Conservation (phyloP, 2,329 filamentous ascomycete species). For the Penicillium sp. region DNA sequence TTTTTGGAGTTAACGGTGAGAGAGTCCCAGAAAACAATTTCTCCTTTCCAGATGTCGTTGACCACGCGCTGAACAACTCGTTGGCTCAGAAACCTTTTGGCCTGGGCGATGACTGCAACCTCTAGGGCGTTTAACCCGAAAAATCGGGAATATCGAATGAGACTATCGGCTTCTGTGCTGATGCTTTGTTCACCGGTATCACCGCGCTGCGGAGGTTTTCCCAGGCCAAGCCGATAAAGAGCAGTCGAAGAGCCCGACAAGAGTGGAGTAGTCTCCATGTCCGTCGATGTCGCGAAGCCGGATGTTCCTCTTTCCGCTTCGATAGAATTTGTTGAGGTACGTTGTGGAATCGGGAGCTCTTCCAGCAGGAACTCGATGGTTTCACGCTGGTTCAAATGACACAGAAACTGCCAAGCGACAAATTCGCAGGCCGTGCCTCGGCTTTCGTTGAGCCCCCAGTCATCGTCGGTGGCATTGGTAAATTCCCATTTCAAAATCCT, state of each 20-base stretch:
- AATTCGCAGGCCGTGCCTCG: conserved; percentile 60
- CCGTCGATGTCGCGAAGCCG: conserved; percentile 11
- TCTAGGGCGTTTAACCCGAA: conserved; percentile 80
- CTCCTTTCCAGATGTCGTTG: conserved; percentile 79
- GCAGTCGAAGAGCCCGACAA: conserved; percentile 25
- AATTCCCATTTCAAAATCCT: conserved; percentile 61
- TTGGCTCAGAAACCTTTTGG: conserved; percentile 82
- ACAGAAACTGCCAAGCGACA: conserved; percentile 62
- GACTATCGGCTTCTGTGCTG: conserved; percentile 49
- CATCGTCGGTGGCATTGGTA: conserved; percentile 49
- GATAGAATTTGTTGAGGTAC: conserved; percentile 16
- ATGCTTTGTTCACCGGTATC: conserved; percentile 41
- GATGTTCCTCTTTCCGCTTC: conserved; percentile 23
- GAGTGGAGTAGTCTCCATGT: conserved; percentile 29
- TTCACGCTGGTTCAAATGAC: conserved; percentile 55
- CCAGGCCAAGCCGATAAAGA: conserved; percentile 28
- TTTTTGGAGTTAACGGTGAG: conserved; percentile 73
- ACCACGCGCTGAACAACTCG: conserved; percentile 78
- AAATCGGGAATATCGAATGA: conserved; percentile 67
- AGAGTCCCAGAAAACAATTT: conserved; percentile 82
- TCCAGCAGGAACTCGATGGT: conserved; percentile 57
- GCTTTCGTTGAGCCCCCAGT: conserved; percentile 56
- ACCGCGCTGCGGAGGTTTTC: conserved; percentile 27
- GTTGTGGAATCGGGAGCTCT: conserved; percentile 43
- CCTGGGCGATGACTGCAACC: conserved; percentile 75